Evolutionary conservation across 805 yeast species (phyloP), one percentile per base, ranked within the genome.

Genomic region (Priceomyces melissophilus): DNA sequence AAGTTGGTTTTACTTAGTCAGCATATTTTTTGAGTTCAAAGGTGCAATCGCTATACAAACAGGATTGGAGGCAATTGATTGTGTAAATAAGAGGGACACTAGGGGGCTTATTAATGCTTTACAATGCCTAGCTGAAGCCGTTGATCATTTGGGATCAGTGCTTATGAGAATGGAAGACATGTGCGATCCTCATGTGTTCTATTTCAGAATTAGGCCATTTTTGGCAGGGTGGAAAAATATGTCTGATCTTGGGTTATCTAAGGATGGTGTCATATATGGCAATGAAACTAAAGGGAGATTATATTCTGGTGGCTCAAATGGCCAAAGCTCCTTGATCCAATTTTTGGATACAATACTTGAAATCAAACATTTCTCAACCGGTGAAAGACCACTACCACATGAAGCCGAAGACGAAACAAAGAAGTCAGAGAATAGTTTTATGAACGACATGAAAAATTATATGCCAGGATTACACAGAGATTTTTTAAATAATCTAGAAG

Each of bases 181-280:
- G 84, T 87, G 96, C 61, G 96, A 89, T 56, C 97, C 98, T 2
- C 95, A 88, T 57, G 82, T 85, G 3, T 90, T 91, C 59, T 90
- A 87, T 62, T 86, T 76, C 67, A 76, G 91, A 45, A 75, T 90
- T 35, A 75, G 98, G 55, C 97, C 97, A 1, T 90, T 77, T 53
- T 67, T 91, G 48, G 96, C 96, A 1, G 98, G 97, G 2, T 91
- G 96, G 95, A 82, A 81, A 57, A 87, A 87, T 55, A 90, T 91
- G 96, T 79, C 77, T 17, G 87, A 79, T 41, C 89, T 83, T 2
- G 97, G 97, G 0, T 71, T 90, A 43, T 64, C 58, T 45, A 69
- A 70, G 36, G 62, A 81, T 43, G 98, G 97, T 1, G 82, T 90
- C 1, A 67, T 72, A 37, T 90, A 90, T 57, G 95, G 95, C 17